Evolutionary conservation across 441 rosid genomes (phyloP).

Genomic region (Theobroma grandiflorum): DNA sequence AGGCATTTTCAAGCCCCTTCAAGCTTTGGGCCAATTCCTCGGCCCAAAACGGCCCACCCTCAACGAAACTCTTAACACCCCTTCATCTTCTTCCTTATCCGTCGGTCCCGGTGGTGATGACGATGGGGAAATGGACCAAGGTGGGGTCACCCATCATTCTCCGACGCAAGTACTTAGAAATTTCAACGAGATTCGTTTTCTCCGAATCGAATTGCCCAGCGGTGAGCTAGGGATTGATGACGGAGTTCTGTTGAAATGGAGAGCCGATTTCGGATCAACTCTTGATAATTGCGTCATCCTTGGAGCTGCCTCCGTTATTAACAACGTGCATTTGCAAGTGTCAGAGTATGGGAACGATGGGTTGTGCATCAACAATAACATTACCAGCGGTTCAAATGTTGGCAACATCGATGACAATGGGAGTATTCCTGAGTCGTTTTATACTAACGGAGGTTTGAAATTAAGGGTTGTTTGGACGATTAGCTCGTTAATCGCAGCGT

Average conservation of each 20-base stretch:
- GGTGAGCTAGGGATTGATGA: constrained; percentile 88
- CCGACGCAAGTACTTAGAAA: constrained; percentile 89
- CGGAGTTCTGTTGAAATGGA: constrained; percentile 81
- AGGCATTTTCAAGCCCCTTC: constrained; percentile 76
- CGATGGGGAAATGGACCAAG: constrained; percentile 70
- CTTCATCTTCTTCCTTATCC: constrained; percentile 43
- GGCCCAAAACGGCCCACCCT: constrained; percentile 47
- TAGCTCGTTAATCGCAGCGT: constrained; percentile 89
- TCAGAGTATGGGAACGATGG: constrained; percentile 33
- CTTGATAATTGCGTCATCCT: constrained; percentile 87
- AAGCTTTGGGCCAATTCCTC: constrained; percentile 64
- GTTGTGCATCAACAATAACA: constrained; percentile 11
- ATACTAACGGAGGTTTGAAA: constrained; percentile 93
- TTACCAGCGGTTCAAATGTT: not conserved
- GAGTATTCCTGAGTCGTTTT: constrained; percentile 90
- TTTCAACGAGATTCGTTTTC: constrained; percentile 76
- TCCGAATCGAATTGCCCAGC: constrained; percentile 79
- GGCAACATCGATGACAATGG: constrained; percentile 61
- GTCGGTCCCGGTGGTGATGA: constrained; percentile 58
- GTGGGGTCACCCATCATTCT: constrained; percentile 91
- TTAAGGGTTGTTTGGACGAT: constrained; percentile 96
- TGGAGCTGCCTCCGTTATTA: constrained; percentile 72
- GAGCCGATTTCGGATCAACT: constrained; percentile 92
- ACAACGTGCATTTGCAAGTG: constrained; percentile 33
- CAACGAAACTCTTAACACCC: constrained; percentile 18